Conservation (phyloP, 345 rosid genomes). For the Lepidium aucheri region DNA sequence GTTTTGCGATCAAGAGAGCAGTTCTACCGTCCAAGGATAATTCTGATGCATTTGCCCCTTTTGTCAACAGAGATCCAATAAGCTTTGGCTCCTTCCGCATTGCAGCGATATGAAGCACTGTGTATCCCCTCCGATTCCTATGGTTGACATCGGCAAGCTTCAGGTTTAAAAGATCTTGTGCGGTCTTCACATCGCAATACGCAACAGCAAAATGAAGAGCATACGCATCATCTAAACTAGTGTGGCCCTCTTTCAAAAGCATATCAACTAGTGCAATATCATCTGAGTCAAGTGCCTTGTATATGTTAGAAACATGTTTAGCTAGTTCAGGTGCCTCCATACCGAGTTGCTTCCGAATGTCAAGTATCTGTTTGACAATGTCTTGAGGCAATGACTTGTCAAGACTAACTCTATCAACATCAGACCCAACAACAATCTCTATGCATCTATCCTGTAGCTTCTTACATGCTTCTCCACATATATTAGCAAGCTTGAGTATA, state of each 20-base stretch:
- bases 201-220: conserved; percentile 90
- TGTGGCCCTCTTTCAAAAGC: conserved; percentile 56
- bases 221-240: conserved; percentile 54
- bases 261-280: conserved; percentile 59
- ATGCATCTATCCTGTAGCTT: conserved; percentile 38
- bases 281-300: conserved; percentile 69
- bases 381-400: conserved; percentile 50
- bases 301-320: conserved; percentile 56
- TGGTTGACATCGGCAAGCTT: conserved; percentile 62
- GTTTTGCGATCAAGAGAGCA: conserved; percentile 66
- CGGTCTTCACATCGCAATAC: conserved; percentile 66
- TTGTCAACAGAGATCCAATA: conserved; percentile 50
- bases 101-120: conserved; percentile 81
- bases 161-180: conserved; percentile 51
- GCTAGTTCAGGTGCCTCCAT: conserved; percentile 29
- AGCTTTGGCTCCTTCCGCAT: conserved; percentile 68
- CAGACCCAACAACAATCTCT: conserved; percentile 47
- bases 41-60: conserved; percentile 63
- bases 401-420: conserved; percentile 47
- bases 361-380: conserved; percentile 39
- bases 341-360: conserved; percentile 37
- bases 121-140: conserved; percentile 57
- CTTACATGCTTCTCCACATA: conserved; percentile 48
- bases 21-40: conserved; percentile 59
- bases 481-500: conserved; percentile 48